Conservation (phyloP, 2,329 filamentous ascomycete genomes). For the Tolypocladium inflatum region DNA sequence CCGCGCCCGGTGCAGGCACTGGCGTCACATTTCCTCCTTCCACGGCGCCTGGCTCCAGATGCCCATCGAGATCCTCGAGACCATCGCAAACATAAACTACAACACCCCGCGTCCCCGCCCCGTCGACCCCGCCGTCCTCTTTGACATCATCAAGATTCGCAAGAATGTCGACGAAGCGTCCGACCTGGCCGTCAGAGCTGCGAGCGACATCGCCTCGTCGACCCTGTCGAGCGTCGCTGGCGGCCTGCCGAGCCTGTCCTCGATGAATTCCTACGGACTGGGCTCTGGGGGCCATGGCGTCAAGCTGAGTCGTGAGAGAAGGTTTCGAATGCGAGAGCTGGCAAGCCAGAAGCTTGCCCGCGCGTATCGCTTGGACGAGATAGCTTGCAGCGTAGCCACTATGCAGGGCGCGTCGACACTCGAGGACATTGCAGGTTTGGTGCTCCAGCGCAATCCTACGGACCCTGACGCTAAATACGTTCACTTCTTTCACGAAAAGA, state of each 20-base stretch:
- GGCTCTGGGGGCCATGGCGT: conserved; percentile 46
- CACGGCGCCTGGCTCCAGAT: conserved; percentile 78
- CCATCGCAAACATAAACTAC: conserved; percentile 71
- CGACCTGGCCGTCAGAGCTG: conserved; percentile 66
- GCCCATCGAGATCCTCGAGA: conserved; percentile 69
- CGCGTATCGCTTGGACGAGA: conserved; percentile 75
- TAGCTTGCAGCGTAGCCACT: conserved; percentile 70
- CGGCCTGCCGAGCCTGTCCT: conserved; percentile 12
- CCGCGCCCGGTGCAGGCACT: conserved; percentile 47
- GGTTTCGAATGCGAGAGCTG: conserved; percentile 71
- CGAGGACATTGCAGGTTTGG: conserved; percentile 65
- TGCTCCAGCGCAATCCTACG: conserved; percentile 58
- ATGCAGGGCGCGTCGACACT: conserved; percentile 74
- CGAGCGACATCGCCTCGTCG: conserved; percentile 60
- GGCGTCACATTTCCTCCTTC: conserved; percentile 76
- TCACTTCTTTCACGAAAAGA: conserved; percentile 91
- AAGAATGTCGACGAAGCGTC: conserved; percentile 72
- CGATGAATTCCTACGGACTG: conserved; percentile 10
- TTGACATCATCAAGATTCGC: conserved; percentile 75
- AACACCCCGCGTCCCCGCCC: conserved; percentile 65
- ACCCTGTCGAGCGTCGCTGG: conserved; percentile 48
- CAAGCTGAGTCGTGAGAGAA: conserved; percentile 66
- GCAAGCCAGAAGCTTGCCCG: conserved; percentile 68
- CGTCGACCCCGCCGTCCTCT: conserved; percentile 73
- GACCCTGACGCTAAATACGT: conserved; percentile 74